These are phyloP conservation scores for Leishmania lainsoni DNA, from an alignment of 208 protist species.

Conservation along the genomic window DNA sequence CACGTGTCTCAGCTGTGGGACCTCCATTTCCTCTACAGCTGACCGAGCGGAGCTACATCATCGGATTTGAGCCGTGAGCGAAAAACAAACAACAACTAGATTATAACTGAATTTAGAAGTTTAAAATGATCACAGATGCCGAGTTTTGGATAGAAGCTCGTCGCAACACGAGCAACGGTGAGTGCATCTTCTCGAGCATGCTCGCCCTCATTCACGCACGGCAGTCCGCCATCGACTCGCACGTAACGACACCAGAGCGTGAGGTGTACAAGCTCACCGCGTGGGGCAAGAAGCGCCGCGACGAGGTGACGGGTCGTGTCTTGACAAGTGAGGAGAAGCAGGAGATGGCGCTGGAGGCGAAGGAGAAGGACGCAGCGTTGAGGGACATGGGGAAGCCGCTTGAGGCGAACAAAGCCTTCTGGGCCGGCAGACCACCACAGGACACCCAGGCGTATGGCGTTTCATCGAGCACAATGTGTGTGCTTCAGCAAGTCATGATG, in stretches of 20 bases:
- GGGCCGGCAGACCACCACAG: not conserved
- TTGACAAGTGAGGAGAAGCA: slow-evolving; percentile 37
- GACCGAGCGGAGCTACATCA: not conserved
- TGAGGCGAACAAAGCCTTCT: slow-evolving; percentile 47
- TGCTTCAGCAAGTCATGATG: slow-evolving; percentile 89
- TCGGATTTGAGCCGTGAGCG: not conserved
- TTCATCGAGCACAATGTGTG: slow-evolving; percentile 50
- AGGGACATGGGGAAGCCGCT: slow-evolving; percentile 40
- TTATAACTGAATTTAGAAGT: no score
- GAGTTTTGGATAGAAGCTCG: slow-evolving; percentile 87
- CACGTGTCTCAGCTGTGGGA: not conserved
- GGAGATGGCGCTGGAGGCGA: slow-evolving; percentile 23
- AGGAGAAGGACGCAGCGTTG: slow-evolving; percentile 32
- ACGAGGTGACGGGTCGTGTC: slow-evolving; percentile 40
- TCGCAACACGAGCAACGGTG: slow-evolving; percentile 52
- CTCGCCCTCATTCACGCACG: slow-evolving; percentile 67
- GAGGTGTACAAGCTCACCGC: slow-evolving; percentile 40
- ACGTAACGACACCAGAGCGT: slow-evolving; percentile 32
- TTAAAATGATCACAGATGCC: slow-evolving; percentile 78
- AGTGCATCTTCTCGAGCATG: slow-evolving; percentile 74
- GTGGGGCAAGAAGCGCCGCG: slow-evolving; percentile 34
- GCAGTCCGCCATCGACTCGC: slow-evolving; percentile 56
- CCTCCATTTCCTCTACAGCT: not conserved
- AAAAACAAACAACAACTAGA: not conserved
- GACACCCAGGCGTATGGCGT: slow-evolving; percentile 37